Base-by-base conservation (phyloP, 345 rosid species). In the Eucalyptus victrix region DNA sequence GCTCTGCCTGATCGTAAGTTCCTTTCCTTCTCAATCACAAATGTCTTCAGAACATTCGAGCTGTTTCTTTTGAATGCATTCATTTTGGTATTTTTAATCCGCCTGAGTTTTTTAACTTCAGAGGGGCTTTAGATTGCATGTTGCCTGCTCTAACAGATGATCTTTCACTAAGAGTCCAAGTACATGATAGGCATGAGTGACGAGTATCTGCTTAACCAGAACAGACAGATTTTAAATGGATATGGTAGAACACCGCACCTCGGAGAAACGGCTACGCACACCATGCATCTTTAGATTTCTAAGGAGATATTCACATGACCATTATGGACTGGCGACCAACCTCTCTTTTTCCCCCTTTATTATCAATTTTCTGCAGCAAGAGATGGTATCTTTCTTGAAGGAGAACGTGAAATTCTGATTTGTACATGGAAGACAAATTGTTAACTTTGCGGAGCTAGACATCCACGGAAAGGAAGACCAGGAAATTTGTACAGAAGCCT, bases 1-100 rank as follows among this genome's bases (percentile, higher is more conserved):
- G 90, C 96, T 97, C 40, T 95, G 96, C 90, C 89, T 97, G 76
- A 89, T 97, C 23, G 98, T 95, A 90, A 94, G 99, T 91, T 88
- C 45, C 54, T 37, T 69, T n/a, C 28, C 56, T 45, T 62, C 87
- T 89, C 34, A 23, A 51, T 2, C 1, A 0, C 12, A 0, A 42
- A 4, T 44, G 47, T 56, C 51, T 14, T 24, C 32, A 24, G 13
- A 19, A 54, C 53, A 69, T 37, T 60, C 7, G 2, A 28, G 26
- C 13, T 4, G 51, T 26, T 51, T 69, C 24, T 37, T 32, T 37
- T 15, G 50, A 24, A 0, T 32, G 26, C 50, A 53, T 24, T 24
- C 81, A 30, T 44, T 42, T 60, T 26, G 18, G 10, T 0, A 14
- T 26, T 37, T 37, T 37, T 40, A 42, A 10, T 21, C 83, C 8